Conservation (phyloP, 345 rosid species). For the Ricinus communis region DNA sequence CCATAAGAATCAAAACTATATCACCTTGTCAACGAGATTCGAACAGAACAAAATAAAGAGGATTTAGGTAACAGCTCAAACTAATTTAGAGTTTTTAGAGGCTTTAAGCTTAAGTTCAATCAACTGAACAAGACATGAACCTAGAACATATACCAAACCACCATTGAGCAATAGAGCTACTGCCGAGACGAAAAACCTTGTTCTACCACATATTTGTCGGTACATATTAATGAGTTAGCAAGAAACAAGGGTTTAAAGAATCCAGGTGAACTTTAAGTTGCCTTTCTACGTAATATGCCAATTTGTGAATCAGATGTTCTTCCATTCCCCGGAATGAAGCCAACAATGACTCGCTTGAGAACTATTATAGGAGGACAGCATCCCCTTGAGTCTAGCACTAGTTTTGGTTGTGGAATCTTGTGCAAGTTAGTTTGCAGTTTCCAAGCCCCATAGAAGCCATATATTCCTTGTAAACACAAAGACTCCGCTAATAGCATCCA, state of each 20-base stretch:
- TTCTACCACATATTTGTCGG: background rate
- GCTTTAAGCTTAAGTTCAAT: background rate
- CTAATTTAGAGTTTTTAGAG: background rate
- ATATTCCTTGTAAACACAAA: background rate
- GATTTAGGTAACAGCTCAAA: background rate
- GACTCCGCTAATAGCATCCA: background rate
- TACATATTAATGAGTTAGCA: background rate
- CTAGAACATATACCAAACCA: background rate
- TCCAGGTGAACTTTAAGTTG: too few species aligned
- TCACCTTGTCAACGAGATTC: background rate
- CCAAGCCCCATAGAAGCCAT: background rate
- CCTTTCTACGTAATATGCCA: too few species aligned
- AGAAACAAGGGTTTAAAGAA: background rate
- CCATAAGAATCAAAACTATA: background rate
- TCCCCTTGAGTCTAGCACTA: too few species aligned
- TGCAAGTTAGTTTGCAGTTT: too few species aligned
- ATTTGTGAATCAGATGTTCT: too few species aligned
- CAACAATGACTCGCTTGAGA: too few species aligned
- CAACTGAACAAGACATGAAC: background rate
- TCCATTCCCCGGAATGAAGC: too few species aligned
- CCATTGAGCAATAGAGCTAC: too few species aligned
- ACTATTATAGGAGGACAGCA: too few species aligned
- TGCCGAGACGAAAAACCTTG: background rate
- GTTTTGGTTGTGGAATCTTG: too few species aligned
- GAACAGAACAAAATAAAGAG: background rate